phyloP scores from a whole-genome alignment of 179 eudicot genomes.

The Amaranthus tricolor region DNA sequence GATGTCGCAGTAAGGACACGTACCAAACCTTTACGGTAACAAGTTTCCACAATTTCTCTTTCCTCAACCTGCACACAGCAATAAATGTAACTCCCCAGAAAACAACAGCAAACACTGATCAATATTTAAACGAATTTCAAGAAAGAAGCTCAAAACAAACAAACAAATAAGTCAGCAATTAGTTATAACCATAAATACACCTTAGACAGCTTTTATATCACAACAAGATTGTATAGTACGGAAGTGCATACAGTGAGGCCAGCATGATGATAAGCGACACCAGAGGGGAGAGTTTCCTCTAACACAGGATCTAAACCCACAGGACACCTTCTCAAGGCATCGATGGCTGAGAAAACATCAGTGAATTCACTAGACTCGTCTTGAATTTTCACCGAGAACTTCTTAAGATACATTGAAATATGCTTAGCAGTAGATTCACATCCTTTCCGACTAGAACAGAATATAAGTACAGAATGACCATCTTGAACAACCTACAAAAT shows the following conservation, averaged over 20 bases:
- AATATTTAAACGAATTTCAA: not conserved
- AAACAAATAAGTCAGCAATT: not conserved
- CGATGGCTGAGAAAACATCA: conserved; percentile 66
- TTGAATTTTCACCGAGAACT: conserved; percentile 57
- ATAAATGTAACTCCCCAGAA: conserved; percentile 20
- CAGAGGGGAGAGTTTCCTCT: conserved; percentile 86
- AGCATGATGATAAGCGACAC: conserved; percentile 99
- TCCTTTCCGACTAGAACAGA: conserved; percentile 98
- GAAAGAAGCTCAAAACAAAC: not conserved
- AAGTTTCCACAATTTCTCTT: conserved; percentile 84
- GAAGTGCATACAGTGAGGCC: conserved; percentile 79
- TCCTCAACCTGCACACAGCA: conserved; percentile 79
- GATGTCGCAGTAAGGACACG: conserved; percentile 99
- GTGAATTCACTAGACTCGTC: conserved; percentile 50
- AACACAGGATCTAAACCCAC: conserved; percentile 91
- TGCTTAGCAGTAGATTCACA: conserved; percentile 97
- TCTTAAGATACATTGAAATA: conserved; percentile 65
- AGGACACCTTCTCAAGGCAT: conserved; percentile 80
- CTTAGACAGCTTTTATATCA: not conserved
- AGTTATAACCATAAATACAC: not conserved
- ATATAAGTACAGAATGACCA: conserved; percentile 88
- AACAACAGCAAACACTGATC: not conserved
- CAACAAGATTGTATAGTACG: conserved; percentile 4
- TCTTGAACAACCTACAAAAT: conserved; percentile 87
- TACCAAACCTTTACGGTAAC: conserved; percentile 93